These are phyloP conservation scores for Xylaria grammica DNA, from an alignment of 495 filamentous ascomycete genomes.

Conservation along the genomic window DNA sequence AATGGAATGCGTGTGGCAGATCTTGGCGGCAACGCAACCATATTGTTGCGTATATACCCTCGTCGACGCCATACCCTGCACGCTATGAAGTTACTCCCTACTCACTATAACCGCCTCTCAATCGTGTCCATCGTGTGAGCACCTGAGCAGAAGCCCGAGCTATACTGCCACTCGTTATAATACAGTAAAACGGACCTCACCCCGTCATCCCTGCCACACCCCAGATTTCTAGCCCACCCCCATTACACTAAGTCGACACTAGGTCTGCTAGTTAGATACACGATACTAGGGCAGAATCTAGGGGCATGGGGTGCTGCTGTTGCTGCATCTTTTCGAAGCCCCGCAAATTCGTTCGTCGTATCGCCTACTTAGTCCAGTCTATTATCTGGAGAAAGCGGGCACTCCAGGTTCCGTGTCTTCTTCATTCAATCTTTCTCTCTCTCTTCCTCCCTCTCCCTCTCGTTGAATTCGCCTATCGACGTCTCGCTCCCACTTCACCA, in stretches of 20 bases:
- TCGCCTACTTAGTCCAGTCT: too few species aligned
- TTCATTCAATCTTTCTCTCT: conserved; percentile 25
- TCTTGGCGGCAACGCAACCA: conserved; percentile 8
- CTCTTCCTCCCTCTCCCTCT: conserved; percentile 17
- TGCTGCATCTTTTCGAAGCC: conserved; percentile 8
- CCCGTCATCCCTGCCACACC: conserved; percentile 7
- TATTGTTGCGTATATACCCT: conserved; percentile 2
- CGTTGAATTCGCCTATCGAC: conserved; percentile 4
- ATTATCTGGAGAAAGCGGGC: conserved; percentile 22
- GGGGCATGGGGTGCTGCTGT: conserved; percentile 3
- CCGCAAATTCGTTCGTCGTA: conserved; percentile 11
- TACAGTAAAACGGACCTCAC: background rate
- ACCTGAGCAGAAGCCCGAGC: too few species aligned
- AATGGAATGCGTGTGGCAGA: conserved; percentile 25
- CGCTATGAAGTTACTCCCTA: background rate
- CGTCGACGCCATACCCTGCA: conserved; percentile 8
- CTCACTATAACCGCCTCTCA: background rate
- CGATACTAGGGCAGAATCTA: too few species aligned
- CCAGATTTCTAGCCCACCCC: conserved; percentile 18
- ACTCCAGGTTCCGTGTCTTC: conserved; percentile 27
- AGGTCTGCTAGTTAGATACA: background rate
- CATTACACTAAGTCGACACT: background rate
- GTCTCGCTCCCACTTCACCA: background rate
- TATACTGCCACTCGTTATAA: too few species aligned
- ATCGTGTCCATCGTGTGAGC: too few species aligned